Conservation (phyloP, 768 basidiomycete genomes). For the Coprinellus aureogranulatus region DNA sequence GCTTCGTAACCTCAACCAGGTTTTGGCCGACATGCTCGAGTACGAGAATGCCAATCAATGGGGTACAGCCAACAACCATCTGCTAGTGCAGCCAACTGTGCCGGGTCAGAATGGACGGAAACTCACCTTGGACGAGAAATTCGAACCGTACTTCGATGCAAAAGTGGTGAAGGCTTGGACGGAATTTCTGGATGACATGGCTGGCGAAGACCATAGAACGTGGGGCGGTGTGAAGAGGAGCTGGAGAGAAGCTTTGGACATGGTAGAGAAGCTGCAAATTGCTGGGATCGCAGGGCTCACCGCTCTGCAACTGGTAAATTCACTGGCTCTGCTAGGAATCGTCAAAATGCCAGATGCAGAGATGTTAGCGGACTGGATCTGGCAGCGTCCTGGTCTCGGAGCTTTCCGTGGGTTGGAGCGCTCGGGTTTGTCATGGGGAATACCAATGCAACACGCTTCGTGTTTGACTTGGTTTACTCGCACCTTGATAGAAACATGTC, state of each 20-base stretch:
- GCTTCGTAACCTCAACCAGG: background rate
- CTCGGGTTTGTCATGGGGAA: constrained; percentile 9
- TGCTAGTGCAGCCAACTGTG: background rate
- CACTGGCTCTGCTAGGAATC: constrained; percentile 11
- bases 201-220: constrained; percentile 1
- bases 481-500: constrained; percentile 9
- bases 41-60: background rate
- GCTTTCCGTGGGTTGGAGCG: constrained; percentile 9
- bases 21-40: background rate
- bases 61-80: background rate
- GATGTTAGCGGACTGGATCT: constrained; percentile 13
- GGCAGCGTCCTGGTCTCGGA: constrained; percentile 1
- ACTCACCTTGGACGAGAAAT: constrained; percentile 5
- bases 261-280: constrained; percentile 3
- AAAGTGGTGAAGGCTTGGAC: constrained; percentile 5
- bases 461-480: constrained; percentile 9
- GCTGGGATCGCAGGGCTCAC: constrained; percentile 11
- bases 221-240: background rate
- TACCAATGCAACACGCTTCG: constrained; percentile 1
- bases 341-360: background rate
- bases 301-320: constrained; percentile 13
- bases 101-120: background rate
- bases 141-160: constrained; percentile 2
- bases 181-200: background rate
- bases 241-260: constrained; percentile 5